These are phyloP conservation scores for Pyrus betulifolia DNA, from an alignment of 306 rosid species.

Conservation along the genomic window DNA sequence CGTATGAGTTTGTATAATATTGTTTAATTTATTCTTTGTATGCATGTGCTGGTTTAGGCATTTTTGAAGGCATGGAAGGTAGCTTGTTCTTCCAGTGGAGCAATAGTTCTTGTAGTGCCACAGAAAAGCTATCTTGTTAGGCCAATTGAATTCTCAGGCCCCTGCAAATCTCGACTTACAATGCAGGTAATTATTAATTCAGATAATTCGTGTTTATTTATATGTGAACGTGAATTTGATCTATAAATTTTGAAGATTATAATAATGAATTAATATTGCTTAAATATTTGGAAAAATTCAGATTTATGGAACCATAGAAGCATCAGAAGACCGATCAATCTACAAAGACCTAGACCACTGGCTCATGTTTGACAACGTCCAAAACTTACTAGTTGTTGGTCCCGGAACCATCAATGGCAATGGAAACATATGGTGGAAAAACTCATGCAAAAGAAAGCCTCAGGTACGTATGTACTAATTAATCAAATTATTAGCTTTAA, in stretches of 20 bases:
- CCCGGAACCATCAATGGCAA: conserved; percentile 74
- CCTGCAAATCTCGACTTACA: conserved; percentile 51
- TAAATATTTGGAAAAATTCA: neutral
- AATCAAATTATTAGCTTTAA: neutral
- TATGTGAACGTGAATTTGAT: neutral
- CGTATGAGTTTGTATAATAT: neutral
- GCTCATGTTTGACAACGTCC: conserved; percentile 40
- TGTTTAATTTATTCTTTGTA: neutral
- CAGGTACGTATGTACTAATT: conserved; percentile 33
- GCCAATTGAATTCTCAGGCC: conserved; percentile 62
- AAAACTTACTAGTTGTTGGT: conserved; percentile 37
- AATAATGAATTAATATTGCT: neutral
- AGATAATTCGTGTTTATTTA: neutral
- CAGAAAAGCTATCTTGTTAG: conserved; percentile 43
- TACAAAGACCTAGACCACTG: conserved; percentile 40
- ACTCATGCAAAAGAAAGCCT: conserved; percentile 57
- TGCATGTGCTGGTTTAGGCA: conserved; percentile 33
- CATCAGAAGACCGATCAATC: conserved; percentile 40
- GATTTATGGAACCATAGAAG: conserved; percentile 60
- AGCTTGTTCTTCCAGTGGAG: conserved; percentile 38
- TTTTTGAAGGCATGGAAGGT: conserved; percentile 60
- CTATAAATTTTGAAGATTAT: no score
- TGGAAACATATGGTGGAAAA: conserved; percentile 76
- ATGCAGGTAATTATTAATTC: conserved; percentile 30
- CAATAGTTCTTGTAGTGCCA: conserved; percentile 36